Base-by-base conservation (phyloP, 768 basidiomycete genomes). In the Hirschioporus abietinus region DNA sequence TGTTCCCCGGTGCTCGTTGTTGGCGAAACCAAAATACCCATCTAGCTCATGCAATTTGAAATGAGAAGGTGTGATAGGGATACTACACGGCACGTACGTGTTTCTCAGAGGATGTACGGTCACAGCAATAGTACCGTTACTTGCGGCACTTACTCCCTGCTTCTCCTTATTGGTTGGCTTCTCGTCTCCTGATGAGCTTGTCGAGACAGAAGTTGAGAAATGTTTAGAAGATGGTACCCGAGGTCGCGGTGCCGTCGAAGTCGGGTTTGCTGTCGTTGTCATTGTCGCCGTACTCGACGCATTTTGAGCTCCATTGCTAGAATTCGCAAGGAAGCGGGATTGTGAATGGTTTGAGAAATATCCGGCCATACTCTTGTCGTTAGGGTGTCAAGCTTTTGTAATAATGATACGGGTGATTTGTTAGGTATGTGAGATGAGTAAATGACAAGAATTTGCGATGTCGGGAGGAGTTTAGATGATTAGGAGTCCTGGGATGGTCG, bases 11-110 rank as follows among this genome's bases (percentile, higher is more conserved):
- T 1, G 91, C 82, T 68, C 93, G 90, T 74, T 96, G 94, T 74
- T 94, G 91, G 69, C 92, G 86, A 79, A 93, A 95, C 90, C 91
- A 95, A 75, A 94, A 94, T 7, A 93, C 84, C 93, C 93, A 95
- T 66, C 92, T 93, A 74, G 42, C 42, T 20, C 42, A 52, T 20
- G 42, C 42, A 52, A 52, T 52, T 52, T 52, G 42, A 52, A 52
- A 52, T 52, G 42, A 52, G 42, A 52, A 52, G 12, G 42, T 5
- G 20, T 52, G 42, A 52, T 52, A 52, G 3, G 20, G 3, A 52
- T 3, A 10, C 15, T 20, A 52, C 12, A 52, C 87, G 83, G 85
- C 88, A 90, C 91, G 88, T 90, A 93, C 91, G 92, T 93, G 82
- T 90, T 90, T 83, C 89, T 82, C 70, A 93, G 82, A 65, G 91